A percentile compares a stretch with the other conserved stretches of the same genome.
Conservation (phyloP, 345 rosid genomes). For the Rhodamnia rubescens region DNA sequence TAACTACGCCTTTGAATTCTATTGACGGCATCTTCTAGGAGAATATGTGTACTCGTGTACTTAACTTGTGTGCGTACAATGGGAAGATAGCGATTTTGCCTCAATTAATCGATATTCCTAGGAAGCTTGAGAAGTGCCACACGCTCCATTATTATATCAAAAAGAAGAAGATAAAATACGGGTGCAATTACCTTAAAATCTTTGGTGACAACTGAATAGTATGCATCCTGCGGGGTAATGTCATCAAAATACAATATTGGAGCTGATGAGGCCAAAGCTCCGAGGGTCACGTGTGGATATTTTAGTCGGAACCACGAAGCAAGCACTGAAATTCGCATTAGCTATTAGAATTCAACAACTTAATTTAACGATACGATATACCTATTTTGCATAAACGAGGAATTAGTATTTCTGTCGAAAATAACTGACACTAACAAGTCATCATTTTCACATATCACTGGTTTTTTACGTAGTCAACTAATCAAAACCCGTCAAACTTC, state of each 20-base stretch:
- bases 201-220: conserved; percentile 34
- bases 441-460: not conserved
- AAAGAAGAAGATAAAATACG: not conserved
- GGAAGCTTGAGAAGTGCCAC: not conserved
- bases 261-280: conserved; percentile 69
- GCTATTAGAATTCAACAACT: not conserved
- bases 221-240: conserved; percentile 32
- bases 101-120: not conserved
- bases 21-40: not conserved
- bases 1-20: not conserved
- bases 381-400: not conserved
- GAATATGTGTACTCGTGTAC: not conserved
- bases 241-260: conserved; percentile 49
- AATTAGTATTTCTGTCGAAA: not conserved
- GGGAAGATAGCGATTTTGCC: not conserved
- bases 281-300: conserved; percentile 51
- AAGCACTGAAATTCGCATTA: conserved; percentile 22
- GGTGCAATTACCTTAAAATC: conserved; percentile 27
- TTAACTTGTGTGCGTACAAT: not conserved
- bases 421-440: not conserved
- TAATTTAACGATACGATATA: not conserved
- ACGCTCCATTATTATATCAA: not conserved
- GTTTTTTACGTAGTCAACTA: not conserved
- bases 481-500: not conserved
- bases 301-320: conserved; percentile 69